A percentile compares a stretch with the other conserved stretches of the same genome.
phyloP scores from a whole-genome alignment of 1,284 basidiomycete genomes.

The Amylostereum chailletii region DNA sequence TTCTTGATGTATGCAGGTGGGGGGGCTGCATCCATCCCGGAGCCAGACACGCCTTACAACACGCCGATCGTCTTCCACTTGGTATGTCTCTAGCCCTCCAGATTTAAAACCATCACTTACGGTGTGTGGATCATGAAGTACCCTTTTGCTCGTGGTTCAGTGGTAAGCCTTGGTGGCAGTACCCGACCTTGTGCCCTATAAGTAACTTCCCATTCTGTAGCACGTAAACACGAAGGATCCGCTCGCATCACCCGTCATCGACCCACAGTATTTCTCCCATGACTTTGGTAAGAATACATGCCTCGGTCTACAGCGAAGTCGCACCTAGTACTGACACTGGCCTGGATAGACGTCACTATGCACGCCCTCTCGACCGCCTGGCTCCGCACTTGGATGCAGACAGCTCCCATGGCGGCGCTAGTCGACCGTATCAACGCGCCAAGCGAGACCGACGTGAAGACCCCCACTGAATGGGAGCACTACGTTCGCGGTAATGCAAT shows the following conservation, averaged over 20 bases:
- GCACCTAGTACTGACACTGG: not conserved
- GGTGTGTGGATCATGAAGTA: slow-evolving; percentile 1
- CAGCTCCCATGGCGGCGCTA: slow-evolving; percentile 5
- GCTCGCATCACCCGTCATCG: slow-evolving; percentile 28
- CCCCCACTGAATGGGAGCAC: slow-evolving; percentile 10
- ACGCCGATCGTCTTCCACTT: slow-evolving; percentile 13
- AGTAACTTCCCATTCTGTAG: slow-evolving; percentile 1
- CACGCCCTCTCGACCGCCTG: slow-evolving; percentile 12
- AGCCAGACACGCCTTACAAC: slow-evolving; percentile 8
- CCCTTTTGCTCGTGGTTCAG: slow-evolving; percentile 10
- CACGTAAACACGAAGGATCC: slow-evolving; percentile 30
- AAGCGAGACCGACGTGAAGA: slow-evolving; percentile 4
- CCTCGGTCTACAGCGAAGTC: not conserved
- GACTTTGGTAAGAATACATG: slow-evolving; percentile 10
- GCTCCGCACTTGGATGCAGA: slow-evolving; percentile 13
- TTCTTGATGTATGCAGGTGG: slow-evolving; percentile 10
- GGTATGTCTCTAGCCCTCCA: slow-evolving; percentile 7
- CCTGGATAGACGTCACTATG: slow-evolving; percentile 23
- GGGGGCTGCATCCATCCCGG: slow-evolving; percentile 6
- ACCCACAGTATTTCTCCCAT: slow-evolving; percentile 32
- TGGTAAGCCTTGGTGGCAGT: slow-evolving; percentile 2
- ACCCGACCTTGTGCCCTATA: slow-evolving; percentile 7
- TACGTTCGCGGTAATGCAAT: slow-evolving; percentile 10
- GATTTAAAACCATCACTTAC: no score
- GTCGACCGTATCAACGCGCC: slow-evolving; percentile 9